Evolutionary conservation across 495 filamentous ascomycete species (phyloP).

Genomic region (Xylaria nigripes): DNA sequence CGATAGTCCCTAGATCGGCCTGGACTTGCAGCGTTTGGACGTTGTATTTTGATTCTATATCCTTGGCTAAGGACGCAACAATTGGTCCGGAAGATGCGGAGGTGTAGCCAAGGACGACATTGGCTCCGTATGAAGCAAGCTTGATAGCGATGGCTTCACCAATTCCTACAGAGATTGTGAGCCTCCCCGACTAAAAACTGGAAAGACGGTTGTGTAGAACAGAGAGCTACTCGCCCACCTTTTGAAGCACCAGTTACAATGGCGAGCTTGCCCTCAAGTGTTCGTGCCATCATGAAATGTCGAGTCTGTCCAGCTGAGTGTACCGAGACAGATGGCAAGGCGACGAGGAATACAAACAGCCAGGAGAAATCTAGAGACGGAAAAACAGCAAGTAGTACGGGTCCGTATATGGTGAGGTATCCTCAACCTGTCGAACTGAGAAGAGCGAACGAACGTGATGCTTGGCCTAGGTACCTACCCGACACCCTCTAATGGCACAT

Average conservation of each 20-base stretch:
- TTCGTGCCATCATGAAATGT: conserved; percentile 20
- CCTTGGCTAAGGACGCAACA: conserved; percentile 25
- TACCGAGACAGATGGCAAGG: not conserved
- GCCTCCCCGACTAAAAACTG: not conserved
- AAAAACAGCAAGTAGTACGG: not conserved
- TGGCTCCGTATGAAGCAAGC: conserved; percentile 64
- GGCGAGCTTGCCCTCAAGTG: conserved; percentile 60
- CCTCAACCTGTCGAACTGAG: too few species aligned
- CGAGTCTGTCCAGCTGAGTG: not conserved
- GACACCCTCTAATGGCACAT: too few species aligned
- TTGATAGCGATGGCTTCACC: conserved; percentile 77
- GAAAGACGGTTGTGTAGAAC: not conserved
- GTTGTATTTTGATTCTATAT: conserved; percentile 34
- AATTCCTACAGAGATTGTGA: conserved; percentile 51
- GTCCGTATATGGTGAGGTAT: too few species aligned
- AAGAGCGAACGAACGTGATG: too few species aligned
- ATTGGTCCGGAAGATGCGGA: conserved; percentile 35
- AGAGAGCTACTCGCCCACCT: conserved; percentile 39
- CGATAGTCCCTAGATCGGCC: conserved; percentile 37
- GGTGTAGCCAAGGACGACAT: conserved; percentile 63
- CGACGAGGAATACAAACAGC: not conserved
- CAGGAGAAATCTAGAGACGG: not conserved
- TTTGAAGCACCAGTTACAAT: conserved; percentile 73
- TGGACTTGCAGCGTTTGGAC: conserved; percentile 32
- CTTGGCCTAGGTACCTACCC: too few species aligned